Percentiles rank a stretch among this genome's conserved stretches.
phyloP scores from a whole-genome alignment of 2,329 filamentous ascomycete genomes.

The Setomelanomma holmii region DNA sequence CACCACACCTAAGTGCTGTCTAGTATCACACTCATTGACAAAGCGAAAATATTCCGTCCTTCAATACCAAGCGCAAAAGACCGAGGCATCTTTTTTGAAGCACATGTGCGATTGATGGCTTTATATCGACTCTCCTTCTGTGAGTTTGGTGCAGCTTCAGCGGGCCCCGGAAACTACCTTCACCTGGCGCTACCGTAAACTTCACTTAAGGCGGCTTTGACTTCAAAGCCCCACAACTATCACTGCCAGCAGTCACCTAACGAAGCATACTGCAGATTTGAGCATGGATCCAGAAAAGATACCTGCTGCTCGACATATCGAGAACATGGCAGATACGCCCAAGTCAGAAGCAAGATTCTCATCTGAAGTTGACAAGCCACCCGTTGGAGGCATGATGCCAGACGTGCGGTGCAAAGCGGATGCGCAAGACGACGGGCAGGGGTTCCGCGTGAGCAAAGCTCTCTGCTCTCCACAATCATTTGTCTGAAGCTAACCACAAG shows the following conservation, averaged over 20 bases:
- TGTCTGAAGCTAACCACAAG: background rate
- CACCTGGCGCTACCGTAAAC: background rate
- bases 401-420: background rate
- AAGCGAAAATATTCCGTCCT: too few relatives aligned
- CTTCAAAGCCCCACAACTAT: background rate
- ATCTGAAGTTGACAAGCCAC: background rate
- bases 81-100: background rate
- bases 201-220: too few relatives aligned
- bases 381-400: background rate
- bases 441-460: background rate
- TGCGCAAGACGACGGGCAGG: background rate
- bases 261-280: background rate
- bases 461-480: background rate
- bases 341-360: background rate
- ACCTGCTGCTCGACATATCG: background rate
- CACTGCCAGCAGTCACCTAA: background rate
- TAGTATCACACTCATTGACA: too few relatives aligned
- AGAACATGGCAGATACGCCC: background rate
- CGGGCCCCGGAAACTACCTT: background rate
- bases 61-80: background rate
- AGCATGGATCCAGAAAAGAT: background rate
- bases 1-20: background rate
- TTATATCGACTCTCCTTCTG: background rate
- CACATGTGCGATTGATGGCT: background rate
- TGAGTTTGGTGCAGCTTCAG: background rate